These are phyloP conservation scores for Mucor sp. DNA, from an alignment of 371 early-diverging fungal species.

Conservation along the genomic window DNA sequence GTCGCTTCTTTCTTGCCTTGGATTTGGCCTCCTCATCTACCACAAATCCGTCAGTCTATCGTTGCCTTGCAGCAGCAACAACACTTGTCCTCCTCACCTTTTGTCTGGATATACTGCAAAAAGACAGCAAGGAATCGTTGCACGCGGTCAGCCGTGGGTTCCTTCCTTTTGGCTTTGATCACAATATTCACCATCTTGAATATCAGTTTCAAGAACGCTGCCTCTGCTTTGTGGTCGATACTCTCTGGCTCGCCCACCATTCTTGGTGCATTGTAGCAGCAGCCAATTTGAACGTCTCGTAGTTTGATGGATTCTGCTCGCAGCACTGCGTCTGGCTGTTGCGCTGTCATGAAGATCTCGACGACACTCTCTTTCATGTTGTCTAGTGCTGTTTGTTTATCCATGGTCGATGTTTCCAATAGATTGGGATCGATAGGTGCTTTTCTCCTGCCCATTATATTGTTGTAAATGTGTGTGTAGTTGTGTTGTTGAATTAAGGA, in stretches of 20 bases:
- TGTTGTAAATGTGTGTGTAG: not conserved
- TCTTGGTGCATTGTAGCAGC: slow-evolving; percentile 48
- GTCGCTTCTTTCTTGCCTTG: slow-evolving; percentile 3
- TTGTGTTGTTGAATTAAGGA: not conserved
- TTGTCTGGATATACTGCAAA: slow-evolving; percentile 70
- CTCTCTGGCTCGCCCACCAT: slow-evolving; percentile 43
- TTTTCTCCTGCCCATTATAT: not conserved
- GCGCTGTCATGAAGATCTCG: slow-evolving; percentile 77
- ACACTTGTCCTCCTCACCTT: slow-evolving; percentile 32
- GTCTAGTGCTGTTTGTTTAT: slow-evolving; percentile 24
- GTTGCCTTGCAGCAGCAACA: too few species aligned
- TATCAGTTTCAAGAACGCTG: slow-evolving; percentile 66
- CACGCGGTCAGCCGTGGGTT: slow-evolving; percentile 73
- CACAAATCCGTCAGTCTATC: not conserved
- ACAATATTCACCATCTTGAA: slow-evolving; percentile 76
- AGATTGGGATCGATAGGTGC: slow-evolving; percentile 1
- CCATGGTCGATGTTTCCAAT: slow-evolving; percentile 3
- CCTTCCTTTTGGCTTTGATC: slow-evolving; percentile 71
- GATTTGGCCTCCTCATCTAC: slow-evolving; percentile 3
- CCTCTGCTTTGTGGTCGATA: slow-evolving; percentile 59
- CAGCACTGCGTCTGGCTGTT: slow-evolving; percentile 66
- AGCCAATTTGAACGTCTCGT: slow-evolving; percentile 74
- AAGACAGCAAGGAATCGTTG: slow-evolving; percentile 78
- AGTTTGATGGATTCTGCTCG: slow-evolving; percentile 74
- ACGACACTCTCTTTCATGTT: slow-evolving; percentile 55